Base-by-base conservation (phyloP, 1,284 basidiomycete genomes). In the Amylostereum areolatum region DNA sequence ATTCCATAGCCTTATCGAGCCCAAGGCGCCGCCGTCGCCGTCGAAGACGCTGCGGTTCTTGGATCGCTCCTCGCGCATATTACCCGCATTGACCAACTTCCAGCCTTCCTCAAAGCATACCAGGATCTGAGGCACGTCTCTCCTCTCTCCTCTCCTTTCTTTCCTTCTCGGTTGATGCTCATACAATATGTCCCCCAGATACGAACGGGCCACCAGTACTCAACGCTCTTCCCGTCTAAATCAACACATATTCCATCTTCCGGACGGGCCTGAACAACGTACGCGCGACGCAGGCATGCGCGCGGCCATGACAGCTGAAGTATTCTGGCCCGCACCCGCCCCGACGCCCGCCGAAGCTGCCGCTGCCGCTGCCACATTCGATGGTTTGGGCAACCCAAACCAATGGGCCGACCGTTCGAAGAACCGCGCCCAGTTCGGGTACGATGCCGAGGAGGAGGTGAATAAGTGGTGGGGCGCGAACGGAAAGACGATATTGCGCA, bases 11-110 rank as follows among this genome's bases (percentile, higher is more conserved):
- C 83, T 4, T 83, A 83, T 61, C 75, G 80, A 37, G 83, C 80
- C 0, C 83, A 85, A 61, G 83, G 81, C 11, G 77, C 81, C 11
- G 80, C 82, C 3, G 83, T 85, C 72, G 83, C 83, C 1, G 69
- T 85, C 46, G 83, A 86, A 63, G 83, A 85, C 51, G 81, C 75
- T 0, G 80, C 78, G 0, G 77, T 83, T 1, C 67, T 85, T 28
- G 83, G 81, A 0, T 73, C 73, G 45, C 70, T 84, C 10, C 72
- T 85, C 55, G 76, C 78, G 2, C 72, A 65, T 25, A 58, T 83
- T 30, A 65, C 68, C 0, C 59, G 66, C 33, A 61, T 54, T 18
- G 48, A 61, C 0, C 77, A 82, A 54, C 66, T 83, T 4, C 55
- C 59, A 0, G 58, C 66, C 1, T 65, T 83, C 6, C 66, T 85